Percentiles rank a stretch among this genome's conserved stretches.
These are phyloP conservation scores for Suillus spraguei DNA, from an alignment of 768 basidiomycete genomes.

Conservation along the genomic window DNA sequence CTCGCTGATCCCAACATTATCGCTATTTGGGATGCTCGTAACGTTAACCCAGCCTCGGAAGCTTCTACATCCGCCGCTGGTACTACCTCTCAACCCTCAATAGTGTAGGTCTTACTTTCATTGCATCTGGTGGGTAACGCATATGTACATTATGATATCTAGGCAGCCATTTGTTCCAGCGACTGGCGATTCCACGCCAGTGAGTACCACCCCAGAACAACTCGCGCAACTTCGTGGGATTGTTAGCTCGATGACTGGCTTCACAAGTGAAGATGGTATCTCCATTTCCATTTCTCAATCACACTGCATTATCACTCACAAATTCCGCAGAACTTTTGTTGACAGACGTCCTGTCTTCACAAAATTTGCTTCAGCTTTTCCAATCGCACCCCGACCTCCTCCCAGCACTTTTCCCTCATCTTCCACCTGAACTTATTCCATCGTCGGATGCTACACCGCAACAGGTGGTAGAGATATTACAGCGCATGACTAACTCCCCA, in stretches of 20 bases:
- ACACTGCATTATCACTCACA: slow-evolving; percentile 11
- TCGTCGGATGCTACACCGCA: slow-evolving; percentile 54
- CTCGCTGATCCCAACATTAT: slow-evolving; percentile 67
- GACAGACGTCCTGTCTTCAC: slow-evolving; percentile 73
- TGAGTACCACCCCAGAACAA: slow-evolving; percentile 57
- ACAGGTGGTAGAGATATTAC: slow-evolving; percentile 52
- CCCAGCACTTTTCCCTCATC: slow-evolving; percentile 72
- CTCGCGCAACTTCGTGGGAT: slow-evolving; percentile 62
- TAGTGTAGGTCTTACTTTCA: slow-evolving; percentile 20
- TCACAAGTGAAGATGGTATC: slow-evolving; percentile 20
- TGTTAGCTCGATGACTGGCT: slow-evolving; percentile 47
- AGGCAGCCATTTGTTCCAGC: not conserved
- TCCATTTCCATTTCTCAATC: not conserved
- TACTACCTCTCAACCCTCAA: slow-evolving; percentile 35
- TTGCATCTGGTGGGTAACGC: not conserved
- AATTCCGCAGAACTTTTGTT: slow-evolving; percentile 51
- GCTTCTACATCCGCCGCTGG: slow-evolving; percentile 39
- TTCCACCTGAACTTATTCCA: slow-evolving; percentile 75
- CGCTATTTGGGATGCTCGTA: slow-evolving; percentile 55
- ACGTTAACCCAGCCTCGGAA: slow-evolving; percentile 45
- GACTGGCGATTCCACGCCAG: slow-evolving; percentile 9
- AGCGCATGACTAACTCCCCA: slow-evolving; percentile 77
- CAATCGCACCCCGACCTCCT: slow-evolving; percentile 68
- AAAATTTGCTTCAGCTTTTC: slow-evolving; percentile 75
- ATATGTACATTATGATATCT: not conserved